These are phyloP conservation scores for Fraxinus americana DNA, from an alignment of 257 asterid genomes.

Conservation along the genomic window DNA sequence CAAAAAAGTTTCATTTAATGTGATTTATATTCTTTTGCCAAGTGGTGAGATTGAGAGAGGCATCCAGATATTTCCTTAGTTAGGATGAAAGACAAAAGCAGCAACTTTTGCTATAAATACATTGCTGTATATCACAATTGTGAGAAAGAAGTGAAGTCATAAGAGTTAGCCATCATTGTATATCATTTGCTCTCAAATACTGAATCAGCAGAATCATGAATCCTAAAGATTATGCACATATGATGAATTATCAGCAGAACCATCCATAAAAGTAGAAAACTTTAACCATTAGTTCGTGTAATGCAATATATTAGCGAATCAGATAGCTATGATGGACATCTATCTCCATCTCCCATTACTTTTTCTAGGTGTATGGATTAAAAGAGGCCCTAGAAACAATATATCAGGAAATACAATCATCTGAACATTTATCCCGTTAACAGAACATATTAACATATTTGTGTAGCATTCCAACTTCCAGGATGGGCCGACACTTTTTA, in stretches of 20 bases:
- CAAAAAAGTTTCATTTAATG: not conserved
- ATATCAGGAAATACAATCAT: not conserved
- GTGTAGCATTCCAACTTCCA: not conserved
- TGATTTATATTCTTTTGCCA: constrained; percentile 3
- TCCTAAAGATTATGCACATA: constrained; percentile 16
- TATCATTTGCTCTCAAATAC: not conserved
- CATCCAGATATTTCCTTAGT: not conserved
- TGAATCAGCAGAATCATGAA: not conserved
- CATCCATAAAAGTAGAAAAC: not conserved
- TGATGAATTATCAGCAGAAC: not conserved
- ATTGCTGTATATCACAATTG: not conserved
- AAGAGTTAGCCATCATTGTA: not conserved
- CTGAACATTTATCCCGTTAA: constrained; percentile 7
- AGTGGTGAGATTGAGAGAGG: constrained; percentile 16
- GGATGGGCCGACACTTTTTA: not conserved
- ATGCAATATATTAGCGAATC: not conserved
- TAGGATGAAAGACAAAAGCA: not conserved
- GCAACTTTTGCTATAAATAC: not conserved
- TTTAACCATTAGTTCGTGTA: not conserved
- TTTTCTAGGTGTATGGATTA: not conserved
- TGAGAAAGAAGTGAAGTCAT: not conserved
- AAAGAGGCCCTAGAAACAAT: not conserved
- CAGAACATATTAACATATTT: constrained; percentile 5
- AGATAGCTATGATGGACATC: not conserved
- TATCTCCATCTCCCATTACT: not conserved